Evolutionary conservation across 352 stramenopile species (phyloP).

Genomic region (Lagenidium giganteum): DNA sequence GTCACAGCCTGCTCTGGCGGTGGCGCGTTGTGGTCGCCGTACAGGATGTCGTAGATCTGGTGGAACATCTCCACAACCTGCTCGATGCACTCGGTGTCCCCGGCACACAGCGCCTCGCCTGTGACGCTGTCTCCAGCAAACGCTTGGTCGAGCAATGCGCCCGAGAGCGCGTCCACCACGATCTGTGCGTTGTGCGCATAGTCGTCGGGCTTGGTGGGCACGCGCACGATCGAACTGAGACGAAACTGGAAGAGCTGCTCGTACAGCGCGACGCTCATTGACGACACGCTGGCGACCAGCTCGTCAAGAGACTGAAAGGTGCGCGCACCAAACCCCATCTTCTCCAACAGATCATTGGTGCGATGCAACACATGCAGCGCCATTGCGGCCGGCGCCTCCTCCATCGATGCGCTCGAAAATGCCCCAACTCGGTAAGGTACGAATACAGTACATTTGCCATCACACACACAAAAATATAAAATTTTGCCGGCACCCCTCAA

Average conservation of each 20-base stretch:
- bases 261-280: constrained; percentile 90
- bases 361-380: constrained; percentile 22
- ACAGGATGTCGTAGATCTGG: constrained; percentile 52
- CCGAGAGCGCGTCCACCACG: constrained; percentile 72
- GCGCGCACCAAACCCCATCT: constrained; percentile 76
- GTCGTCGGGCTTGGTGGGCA: constrained; percentile 48
- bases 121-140: constrained; percentile 43
- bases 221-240: constrained; percentile 59
- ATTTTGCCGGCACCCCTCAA: no score
- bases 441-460: no score
- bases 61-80: constrained; percentile 50
- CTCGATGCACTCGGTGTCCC: constrained; percentile 43
- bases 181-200: constrained; percentile 87
- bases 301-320: constrained; percentile 72
- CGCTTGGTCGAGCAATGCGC: constrained; percentile 63
- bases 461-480: no score
- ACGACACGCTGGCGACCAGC: constrained; percentile 82
- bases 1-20: no score
- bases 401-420: no score
- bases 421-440: no score
- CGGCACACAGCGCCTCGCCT: constrained; percentile 42
- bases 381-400: no score
- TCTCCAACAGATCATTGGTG: constrained; percentile 77
- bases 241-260: constrained; percentile 88
- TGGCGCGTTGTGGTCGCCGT: constrained; percentile 29